Base-by-base conservation (phyloP, 2,329 filamentous ascomycete species). In the Paecilomyces sp. region DNA sequence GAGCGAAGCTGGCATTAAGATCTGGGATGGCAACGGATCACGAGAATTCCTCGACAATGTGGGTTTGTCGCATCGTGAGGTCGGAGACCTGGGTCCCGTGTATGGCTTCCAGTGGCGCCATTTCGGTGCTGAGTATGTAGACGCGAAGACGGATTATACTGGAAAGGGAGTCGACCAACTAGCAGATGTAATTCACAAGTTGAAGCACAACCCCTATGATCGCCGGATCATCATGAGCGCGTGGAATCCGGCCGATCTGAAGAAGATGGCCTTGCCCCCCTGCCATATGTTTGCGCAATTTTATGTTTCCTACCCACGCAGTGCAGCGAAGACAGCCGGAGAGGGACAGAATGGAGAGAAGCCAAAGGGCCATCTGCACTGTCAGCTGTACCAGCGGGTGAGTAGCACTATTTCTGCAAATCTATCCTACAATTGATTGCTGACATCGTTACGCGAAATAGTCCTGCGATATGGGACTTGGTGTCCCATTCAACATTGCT, bases 91-190 rank as follows among this genome's bases (percentile, higher is more conserved):
- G 0, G 94, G 94, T 0, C 94, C 94, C 31, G 92, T 97, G 0
- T 99, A 99, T 73, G 94, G 94, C 1, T 99, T 99, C 78, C 94
- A 99, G 77, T 99, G 94, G 94, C 89, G 94, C 2, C 93, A 97
- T 76, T 99, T 99, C 70, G 94, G 94, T 56, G 94, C 94, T 3
- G 86, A 91, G 62, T 99, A 99, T 74, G 80, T 87, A 18, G 89
- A 93, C 70, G 83, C 88, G 13, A 80, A 86, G 64, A 83, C 89
- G 0, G 91, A 97, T 72, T 99, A 99, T 76, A 82, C 85, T 0
- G 92, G 90, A 0, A 82, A 96, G 72, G 94, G 94, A 18, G 91
- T 97, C 15, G 94, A 99, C 72, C 94, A 99, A 79, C 81, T 99
- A 41, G 89, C 90, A 15, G 89, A 95, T 61, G 87, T 97, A n/a